Conservation (phyloP, 495 filamentous ascomycete species). For the Xylaria cubensis region DNA sequence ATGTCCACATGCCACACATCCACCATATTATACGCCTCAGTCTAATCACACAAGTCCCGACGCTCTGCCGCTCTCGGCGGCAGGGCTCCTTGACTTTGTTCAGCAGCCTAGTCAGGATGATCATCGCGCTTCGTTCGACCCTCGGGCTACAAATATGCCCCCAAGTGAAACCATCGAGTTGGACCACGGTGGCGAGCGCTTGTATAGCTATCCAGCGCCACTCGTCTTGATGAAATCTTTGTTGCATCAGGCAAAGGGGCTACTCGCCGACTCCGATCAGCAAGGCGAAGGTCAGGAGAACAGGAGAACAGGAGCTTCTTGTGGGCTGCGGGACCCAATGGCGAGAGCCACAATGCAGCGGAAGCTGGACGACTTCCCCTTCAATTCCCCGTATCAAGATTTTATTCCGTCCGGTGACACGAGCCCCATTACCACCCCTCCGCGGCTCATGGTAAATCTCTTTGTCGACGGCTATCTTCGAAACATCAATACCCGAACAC, state of each 20-base stretch:
- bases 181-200: constrained; percentile 27
- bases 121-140: neutral
- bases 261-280: constrained; percentile 8
- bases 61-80: neutral
- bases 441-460: constrained; percentile 26
- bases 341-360: constrained; percentile 21
- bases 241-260: constrained; percentile 1
- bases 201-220: constrained; percentile 30
- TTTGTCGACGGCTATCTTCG: constrained; percentile 31
- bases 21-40: neutral
- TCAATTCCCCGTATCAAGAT: constrained; percentile 21
- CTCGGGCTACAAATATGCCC: constrained; percentile 7
- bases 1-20: constrained; percentile 9
- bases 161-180: constrained; percentile 23
- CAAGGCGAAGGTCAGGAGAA: neutral
- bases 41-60: constrained; percentile 9
- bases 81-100: constrained; percentile 5
- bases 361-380: constrained; percentile 24
- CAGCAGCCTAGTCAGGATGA: constrained; percentile 12
- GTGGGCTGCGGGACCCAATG: constrained; percentile 15
- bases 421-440: constrained; percentile 26
- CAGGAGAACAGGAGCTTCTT: neutral
- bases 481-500: constrained; percentile 28
- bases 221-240: constrained; percentile 29
- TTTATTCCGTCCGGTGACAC: constrained; percentile 18